These are phyloP conservation scores for Beauveria rudraprayagi DNA, from an alignment of 2,329 filamentous ascomycete genomes.

Conservation along the genomic window DNA sequence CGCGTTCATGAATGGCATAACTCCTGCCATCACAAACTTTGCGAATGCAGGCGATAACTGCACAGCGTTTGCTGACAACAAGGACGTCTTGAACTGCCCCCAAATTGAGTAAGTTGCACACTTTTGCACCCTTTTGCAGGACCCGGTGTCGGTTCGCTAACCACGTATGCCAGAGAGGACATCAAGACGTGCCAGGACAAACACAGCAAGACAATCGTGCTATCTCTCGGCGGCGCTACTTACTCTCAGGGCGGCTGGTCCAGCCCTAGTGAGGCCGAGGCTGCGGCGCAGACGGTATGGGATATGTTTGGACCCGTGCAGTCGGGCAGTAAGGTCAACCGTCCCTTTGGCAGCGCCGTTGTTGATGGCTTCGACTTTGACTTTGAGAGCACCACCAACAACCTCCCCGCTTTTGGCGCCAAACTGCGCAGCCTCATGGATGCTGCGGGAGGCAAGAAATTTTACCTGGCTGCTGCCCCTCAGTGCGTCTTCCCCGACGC, in stretches of 20 bases:
- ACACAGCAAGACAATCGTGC: slow-evolving; percentile 60
- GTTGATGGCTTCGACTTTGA: slow-evolving; percentile 74
- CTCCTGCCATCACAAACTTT: slow-evolving; percentile 51
- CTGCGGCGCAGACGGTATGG: slow-evolving; percentile 58
- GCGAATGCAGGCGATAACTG: slow-evolving; percentile 57
- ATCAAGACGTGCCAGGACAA: slow-evolving; percentile 52
- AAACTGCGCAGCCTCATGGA: slow-evolving; percentile 50
- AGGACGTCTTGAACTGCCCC: slow-evolving; percentile 51
- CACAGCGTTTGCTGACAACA: slow-evolving; percentile 45
- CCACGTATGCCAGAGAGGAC: slow-evolving; percentile 29
- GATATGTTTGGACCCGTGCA: slow-evolving; percentile 57
- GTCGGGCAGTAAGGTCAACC: slow-evolving; percentile 35
- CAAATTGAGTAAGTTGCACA: slow-evolving; percentile 48
- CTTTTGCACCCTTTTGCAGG: neutral
- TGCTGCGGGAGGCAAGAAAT: slow-evolving; percentile 44
- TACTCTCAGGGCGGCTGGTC: slow-evolving; percentile 62
- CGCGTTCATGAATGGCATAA: slow-evolving; percentile 53
- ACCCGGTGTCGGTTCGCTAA: neutral
- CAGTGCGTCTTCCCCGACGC: slow-evolving; percentile 61
- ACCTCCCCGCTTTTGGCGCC: slow-evolving; percentile 54
- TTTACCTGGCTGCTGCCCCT: slow-evolving; percentile 56
- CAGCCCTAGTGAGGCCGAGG: slow-evolving; percentile 40
- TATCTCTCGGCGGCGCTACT: slow-evolving; percentile 64
- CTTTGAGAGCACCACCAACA: slow-evolving; percentile 52
- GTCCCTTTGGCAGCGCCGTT: slow-evolving; percentile 58